phyloP scores from a whole-genome alignment of 2,329 filamentous ascomycete genomes.

The Nigrograna mackinnonii region DNA sequence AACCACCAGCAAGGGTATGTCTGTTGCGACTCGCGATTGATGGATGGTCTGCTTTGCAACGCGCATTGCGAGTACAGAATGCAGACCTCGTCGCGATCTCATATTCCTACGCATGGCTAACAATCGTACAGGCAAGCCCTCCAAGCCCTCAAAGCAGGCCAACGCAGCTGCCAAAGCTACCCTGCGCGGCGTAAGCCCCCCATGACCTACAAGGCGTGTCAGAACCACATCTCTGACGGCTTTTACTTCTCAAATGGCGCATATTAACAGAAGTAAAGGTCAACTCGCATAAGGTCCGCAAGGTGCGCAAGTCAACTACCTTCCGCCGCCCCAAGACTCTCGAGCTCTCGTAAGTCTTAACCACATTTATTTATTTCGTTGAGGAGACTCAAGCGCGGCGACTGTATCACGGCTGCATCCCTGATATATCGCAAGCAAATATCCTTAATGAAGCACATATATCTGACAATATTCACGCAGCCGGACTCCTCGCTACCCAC shows the following conservation, averaged over 20 bases:
- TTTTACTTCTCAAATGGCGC: conserved; percentile 47
- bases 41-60: too few relatives aligned
- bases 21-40: conserved; percentile 12
- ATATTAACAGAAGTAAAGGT: conserved; percentile 55
- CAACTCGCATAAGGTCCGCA: conserved; percentile 84
- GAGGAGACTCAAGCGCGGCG: too few relatives aligned
- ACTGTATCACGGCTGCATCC: too few relatives aligned
- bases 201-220: conserved; percentile 50
- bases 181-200: conserved; percentile 81
- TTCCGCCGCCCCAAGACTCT: conserved; percentile 99
- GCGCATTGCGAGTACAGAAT: background rate
- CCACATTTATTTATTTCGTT: background rate
- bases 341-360: conserved; percentile 63
- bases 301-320: conserved; percentile 86
- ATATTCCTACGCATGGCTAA: background rate
- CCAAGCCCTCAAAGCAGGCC: conserved; percentile 77
- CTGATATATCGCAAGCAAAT: too few relatives aligned
- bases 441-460: too few relatives aligned
- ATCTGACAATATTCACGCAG: conserved; percentile 1
- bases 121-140: conserved; percentile 57
- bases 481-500: conserved; percentile 91
- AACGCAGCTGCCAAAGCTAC: conserved; percentile 93
- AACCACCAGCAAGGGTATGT: conserved; percentile 39
- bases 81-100: conserved; percentile 3
- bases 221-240: conserved; percentile 57